Conservation (phyloP, 2,329 filamentous ascomycete species). For the Apiospora arundinis region DNA sequence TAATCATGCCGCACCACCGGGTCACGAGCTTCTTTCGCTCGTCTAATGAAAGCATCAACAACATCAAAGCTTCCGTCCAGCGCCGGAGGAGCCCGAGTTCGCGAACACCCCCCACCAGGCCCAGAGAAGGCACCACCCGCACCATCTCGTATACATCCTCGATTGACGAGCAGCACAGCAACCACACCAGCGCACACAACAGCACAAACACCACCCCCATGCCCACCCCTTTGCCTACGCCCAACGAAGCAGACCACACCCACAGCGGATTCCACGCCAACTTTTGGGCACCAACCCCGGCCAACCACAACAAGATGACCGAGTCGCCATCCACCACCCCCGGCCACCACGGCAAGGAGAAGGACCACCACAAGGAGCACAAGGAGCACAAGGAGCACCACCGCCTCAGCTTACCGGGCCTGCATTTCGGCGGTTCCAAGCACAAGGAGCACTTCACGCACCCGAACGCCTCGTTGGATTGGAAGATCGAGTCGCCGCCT, state of each 20-base stretch:
- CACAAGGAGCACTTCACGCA: constrained; percentile 48
- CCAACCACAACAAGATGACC: constrained; percentile 44
- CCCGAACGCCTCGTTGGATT: constrained; percentile 53
- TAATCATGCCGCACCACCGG: constrained; percentile 63
- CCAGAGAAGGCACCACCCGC: constrained; percentile 41
- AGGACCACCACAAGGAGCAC: constrained; percentile 45
- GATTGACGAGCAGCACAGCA: constrained; percentile 40
- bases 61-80: constrained; percentile 49
- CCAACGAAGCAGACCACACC: constrained; percentile 35
- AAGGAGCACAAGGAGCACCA: constrained; percentile 33
- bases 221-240: background rate
- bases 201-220: background rate
- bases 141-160: constrained; percentile 46
- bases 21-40: constrained; percentile 64
- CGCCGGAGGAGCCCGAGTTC: constrained; percentile 40
- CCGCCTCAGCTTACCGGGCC: constrained; percentile 46
- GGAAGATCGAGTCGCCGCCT: constrained; percentile 83
- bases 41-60: constrained; percentile 61
- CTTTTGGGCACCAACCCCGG: constrained; percentile 29
- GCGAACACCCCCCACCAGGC: constrained; percentile 32
- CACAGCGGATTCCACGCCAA: constrained; percentile 30
- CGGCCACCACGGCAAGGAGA: constrained; percentile 39
- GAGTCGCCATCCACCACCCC: constrained; percentile 34
- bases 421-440: constrained; percentile 49
- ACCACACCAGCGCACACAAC: background rate